Evolutionary conservation across 2,329 filamentous ascomycete genomes (phyloP), one percentile per base, ranked within the genome.

Genomic region (Hysterium pulicare): DNA sequence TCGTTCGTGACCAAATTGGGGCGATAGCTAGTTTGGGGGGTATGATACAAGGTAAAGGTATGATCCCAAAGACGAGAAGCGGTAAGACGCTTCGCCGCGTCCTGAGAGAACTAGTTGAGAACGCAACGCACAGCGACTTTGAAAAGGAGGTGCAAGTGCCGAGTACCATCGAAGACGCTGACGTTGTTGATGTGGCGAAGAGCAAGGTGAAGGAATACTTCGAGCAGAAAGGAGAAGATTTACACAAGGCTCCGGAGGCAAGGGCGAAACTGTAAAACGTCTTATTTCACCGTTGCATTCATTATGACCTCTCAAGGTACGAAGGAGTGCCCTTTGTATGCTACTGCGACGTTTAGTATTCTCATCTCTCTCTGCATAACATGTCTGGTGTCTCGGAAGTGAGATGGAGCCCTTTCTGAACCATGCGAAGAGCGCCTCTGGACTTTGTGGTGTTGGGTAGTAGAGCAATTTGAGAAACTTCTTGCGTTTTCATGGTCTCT

Each of bases 11-110:
- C 24, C 87, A 94, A 57, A 93, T 97, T 41, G 90, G 90, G 5
- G 82, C 87, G 17, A 95, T 97, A 49, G 90, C 91, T 1, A 81
- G 81, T 2, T 75, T 97, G 0, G 89, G 89, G 7, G 90, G 90
- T 2, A 85, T 95, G 58, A 86, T 95, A 40, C 86, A 89, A 50
- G 87, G 87, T 30, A 82, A 82, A 51, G 84, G 84, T 13, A 90
- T 95, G 77, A 95, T 96, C 40, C 90, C 91, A 5, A 90, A 90
- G 72, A 96, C 91, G 13, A 72, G 90, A 21, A 89, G 84, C n/a
- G 91, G 91, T 21, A 97, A 96, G 77, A 95, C 89, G 4, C 67
- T 96, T 45, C 76, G 90, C 3, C 75, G 90, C 19, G 88, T 95
- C 23, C 69, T 96, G 62, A 76, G 87, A 23, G 87, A 95, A 69